Evolutionary conservation across 139 green algal species (phyloP).

Genomic region (Gonium pectorale): DNA sequence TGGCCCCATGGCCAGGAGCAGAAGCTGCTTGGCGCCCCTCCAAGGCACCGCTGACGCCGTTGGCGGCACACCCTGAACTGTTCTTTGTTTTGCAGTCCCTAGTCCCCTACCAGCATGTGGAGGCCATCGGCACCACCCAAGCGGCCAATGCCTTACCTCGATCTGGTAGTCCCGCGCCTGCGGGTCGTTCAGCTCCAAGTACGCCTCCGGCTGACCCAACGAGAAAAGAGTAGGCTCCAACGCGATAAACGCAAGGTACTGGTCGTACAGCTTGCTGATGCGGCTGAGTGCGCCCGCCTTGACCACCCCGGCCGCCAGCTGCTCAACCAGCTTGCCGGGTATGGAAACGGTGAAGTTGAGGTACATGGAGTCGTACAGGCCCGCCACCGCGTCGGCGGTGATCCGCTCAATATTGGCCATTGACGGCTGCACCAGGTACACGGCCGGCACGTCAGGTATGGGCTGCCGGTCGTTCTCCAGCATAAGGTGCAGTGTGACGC

Average conservation of each 20-base stretch:
- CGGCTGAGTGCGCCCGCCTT: conserved; percentile 61
- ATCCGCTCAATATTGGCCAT: conserved; percentile 81
- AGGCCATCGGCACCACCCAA: too few species aligned
- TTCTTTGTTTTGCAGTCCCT: too few species aligned
- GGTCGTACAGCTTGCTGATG: conserved; percentile 89
- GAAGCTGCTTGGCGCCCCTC: too few species aligned
- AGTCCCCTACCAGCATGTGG: too few species aligned
- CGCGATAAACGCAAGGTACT: conserved; percentile 92
- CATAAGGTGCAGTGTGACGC: conserved; percentile 95
- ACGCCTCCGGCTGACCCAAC: conserved; percentile 84
- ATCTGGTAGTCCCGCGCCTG: conserved; percentile 88
- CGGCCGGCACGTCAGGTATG: conserved; percentile 95
- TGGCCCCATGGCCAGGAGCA: too few species aligned
- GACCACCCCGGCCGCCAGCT: conserved; percentile 79
- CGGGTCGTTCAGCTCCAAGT: conserved; percentile 95
- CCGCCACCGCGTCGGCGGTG: conserved; percentile 73
- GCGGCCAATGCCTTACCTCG: conserved; percentile 65
- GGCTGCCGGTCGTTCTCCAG: conserved; percentile 90
- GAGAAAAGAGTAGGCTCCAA: conserved; percentile 93
- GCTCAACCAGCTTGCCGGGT: conserved; percentile 82
- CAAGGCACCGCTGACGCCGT: too few species aligned
- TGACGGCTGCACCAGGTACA: conserved; percentile 95
- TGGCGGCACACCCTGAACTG: too few species aligned
- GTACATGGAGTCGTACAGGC: conserved; percentile 93
- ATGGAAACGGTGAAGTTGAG: conserved; percentile 93